Conservation (phyloP, 179 eudicot species). For the Carnegiea gigantea region DNA sequence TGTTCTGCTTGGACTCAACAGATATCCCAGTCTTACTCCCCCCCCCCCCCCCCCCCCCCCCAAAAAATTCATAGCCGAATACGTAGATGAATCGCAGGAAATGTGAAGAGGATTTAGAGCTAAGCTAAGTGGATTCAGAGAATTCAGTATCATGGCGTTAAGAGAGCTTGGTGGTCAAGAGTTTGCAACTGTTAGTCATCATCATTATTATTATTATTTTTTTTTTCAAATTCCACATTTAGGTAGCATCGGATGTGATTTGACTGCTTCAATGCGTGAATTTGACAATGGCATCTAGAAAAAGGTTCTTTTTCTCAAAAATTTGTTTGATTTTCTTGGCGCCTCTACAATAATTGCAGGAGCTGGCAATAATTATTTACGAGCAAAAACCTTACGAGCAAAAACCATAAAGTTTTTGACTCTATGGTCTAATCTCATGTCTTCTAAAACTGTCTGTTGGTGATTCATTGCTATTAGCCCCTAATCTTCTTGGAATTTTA, state of each 20-base stretch:
- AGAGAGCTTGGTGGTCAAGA: background rate
- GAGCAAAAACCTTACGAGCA: slow-evolving; percentile 3
- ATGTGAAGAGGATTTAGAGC: slow-evolving; percentile 6
- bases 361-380: background rate
- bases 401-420: slow-evolving; percentile 1
- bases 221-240: background rate
- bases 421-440: background rate
- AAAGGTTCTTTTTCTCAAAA: background rate
- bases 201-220: too few species aligned
- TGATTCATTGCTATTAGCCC: background rate
- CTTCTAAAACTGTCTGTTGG: slow-evolving; percentile 6
- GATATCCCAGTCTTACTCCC: background rate
- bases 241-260: slow-evolving; percentile 6
- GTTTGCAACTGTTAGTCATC: background rate
- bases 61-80: background rate
- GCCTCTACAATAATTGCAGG: background rate
- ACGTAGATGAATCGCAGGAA: background rate
- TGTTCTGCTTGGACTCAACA: background rate
- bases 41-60: too few species aligned
- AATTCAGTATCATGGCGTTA: background rate
- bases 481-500: slow-evolving; percentile 13
- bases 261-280: background rate
- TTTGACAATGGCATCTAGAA: background rate
- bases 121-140: background rate
- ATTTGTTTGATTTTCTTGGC: slow-evolving; percentile 3